Base-by-base conservation (phyloP, 2,329 filamentous ascomycete genomes). In the Cytospora chrysosperma region DNA sequence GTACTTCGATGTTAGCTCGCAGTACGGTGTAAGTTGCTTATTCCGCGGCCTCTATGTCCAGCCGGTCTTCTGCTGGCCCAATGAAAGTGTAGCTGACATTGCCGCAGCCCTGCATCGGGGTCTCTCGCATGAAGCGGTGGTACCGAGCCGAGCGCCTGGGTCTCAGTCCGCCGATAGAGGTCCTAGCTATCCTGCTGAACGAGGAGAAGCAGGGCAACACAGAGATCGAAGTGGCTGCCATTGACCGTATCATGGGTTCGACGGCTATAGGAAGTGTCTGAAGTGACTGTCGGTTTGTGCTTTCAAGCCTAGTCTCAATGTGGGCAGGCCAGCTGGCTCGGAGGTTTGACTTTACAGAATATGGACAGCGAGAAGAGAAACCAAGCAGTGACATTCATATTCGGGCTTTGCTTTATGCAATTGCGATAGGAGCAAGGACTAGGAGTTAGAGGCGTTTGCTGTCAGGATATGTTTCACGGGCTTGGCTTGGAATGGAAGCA, bases 21-120 rank as follows among this genome's bases (percentile, higher is more conserved):
- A 97, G 71, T 99, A 91, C 75, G 95, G 95, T 62, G 93, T 96
- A 86, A 80, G 91, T 87, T n/a, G n/a, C n/a, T n/a, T n/a, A 47
- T 10, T 24, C 2, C n/a, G 13, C 34, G 4, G 13, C 13, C 47
- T 21, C 17, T 13, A n/a, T 60, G 17, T 55, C 37, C 28, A 59
- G 52, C 7, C 61, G 53, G 17, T 47, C 24, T 55, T 56, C 37
- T 10, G 7, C 57, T 51, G 12, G 43, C 4, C n/a, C 43, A 47
- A 24, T n/a, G 9, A 8, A 24, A 24, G 5, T 12, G 32, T 15
- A 54, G 59, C 28, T 54, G 59, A 68, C 63, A 55, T 10, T 30
- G 24, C 8, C 61, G 52, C 71, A 96, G 92, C 95, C 95, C 1
- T 96, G 92, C 72, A 90, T 97, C 59, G 95, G 95, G 9, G 92